A percentile compares a stretch with the other conserved stretches of the same genome.
These are phyloP conservation scores for Diacronema lutheri DNA, from an alignment of 78 protist species.

Conservation along the genomic window DNA sequence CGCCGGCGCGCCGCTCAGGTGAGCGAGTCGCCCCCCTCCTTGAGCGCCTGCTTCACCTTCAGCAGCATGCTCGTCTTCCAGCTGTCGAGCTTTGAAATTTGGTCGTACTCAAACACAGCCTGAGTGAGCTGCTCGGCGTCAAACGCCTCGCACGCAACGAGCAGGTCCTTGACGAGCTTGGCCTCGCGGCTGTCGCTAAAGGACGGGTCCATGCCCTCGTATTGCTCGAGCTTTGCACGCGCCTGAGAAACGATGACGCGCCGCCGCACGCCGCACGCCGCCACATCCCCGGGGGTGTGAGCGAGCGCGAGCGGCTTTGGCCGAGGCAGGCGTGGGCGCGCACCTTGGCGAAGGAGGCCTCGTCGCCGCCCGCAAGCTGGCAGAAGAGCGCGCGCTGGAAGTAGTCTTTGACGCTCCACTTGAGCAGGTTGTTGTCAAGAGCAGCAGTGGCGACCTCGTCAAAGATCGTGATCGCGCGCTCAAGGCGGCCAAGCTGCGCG, in stretches of 20 bases:
- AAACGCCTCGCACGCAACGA: conserved; percentile 28
- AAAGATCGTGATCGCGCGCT: conserved; percentile 39
- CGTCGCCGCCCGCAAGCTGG: conserved; percentile 49
- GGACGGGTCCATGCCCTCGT: conserved; percentile 56
- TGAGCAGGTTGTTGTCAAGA: conserved; percentile 45
- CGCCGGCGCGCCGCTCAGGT: no score
- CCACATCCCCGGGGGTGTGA: neutral
- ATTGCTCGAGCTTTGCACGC: conserved; percentile 5
- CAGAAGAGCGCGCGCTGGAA: conserved; percentile 49
- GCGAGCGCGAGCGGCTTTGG: neutral
- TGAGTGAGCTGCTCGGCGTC: conserved; percentile 49
- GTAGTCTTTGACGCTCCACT: conserved; percentile 63
- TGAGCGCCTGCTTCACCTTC: no score
- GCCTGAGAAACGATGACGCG: no score
- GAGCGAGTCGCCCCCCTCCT: no score
- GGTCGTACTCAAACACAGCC: neutral
- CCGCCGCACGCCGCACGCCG: no score
- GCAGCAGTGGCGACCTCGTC: conserved; percentile 62
- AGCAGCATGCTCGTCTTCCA: conserved; percentile 66
- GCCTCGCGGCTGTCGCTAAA: conserved; percentile 55
- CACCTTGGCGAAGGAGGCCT: neutral
- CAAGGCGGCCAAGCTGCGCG: conserved; percentile 22
- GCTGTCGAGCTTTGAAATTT: conserved; percentile 42
- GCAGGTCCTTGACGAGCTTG: conserved; percentile 41
- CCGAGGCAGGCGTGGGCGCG: neutral